Base-by-base conservation (phyloP, 225 moss, liverwort and hornwort species). In the Ulota crispa region DNA sequence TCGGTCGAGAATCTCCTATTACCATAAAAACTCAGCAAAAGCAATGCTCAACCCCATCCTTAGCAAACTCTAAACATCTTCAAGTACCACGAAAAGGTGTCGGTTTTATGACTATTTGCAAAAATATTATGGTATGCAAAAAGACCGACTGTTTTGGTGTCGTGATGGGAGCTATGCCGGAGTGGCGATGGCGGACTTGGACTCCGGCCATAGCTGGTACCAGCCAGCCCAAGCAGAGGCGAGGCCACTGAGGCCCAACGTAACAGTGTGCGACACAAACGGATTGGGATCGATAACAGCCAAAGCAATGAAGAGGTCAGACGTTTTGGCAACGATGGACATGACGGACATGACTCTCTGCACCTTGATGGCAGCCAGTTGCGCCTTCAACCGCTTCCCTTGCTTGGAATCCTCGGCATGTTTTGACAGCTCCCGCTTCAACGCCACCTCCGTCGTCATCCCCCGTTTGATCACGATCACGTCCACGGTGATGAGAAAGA, bases 151-250 rank as follows among this genome's bases (percentile, higher is more conserved):
- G 6, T 2, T 52, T 64, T 64, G 6, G 21, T 16, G 14, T 24
- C 3, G 31, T 12, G 1, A 36, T 64, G 66, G 77, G 26, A 66
- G 36, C 13, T 8, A 20, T 1, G 20, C 19, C 66, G 19, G 66
- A 78, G 4, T 0, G 26, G 66, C 37, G 37, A 18, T 21, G 56
- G 47, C 45, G 24, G 36, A 19, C 28, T 77, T 80, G 1, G 89
- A 89, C 18, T 84, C 90, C 27, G 97, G 95, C 97, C 97, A 97
- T 39, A 42, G 80, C 65, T 89, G 80, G 77, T 93, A 97, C 94
- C 97, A 91, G 15, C 97, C 97, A 53, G 94, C 79, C 97, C 97
- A 97, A 34, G 97, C 97, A 32, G 97, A 97, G 41, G 95, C 93
- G 0, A 97, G 87, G 5, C 97, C 97, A 85, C 93, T 95, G 34